Base-by-base conservation (phyloP, 2,329 filamentous ascomycete species). In the Esteya vermicola region DNA sequence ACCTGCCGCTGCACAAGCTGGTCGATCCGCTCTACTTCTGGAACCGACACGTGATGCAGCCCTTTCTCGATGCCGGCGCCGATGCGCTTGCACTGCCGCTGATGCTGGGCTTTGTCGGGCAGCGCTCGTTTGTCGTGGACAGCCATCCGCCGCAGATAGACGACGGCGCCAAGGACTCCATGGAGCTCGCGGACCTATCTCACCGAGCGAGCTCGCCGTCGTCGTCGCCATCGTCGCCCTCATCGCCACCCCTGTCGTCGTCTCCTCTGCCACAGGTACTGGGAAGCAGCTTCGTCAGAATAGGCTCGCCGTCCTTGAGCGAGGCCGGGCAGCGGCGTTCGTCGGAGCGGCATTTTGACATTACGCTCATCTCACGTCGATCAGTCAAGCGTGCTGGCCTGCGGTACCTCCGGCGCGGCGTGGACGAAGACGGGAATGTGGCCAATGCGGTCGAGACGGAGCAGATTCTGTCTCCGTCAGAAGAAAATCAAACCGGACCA, bases 361-460 rank as follows among this genome's bases (percentile, higher is more conserved):
- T 96, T n/a, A 96, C 89, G 0, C 52, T 98, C 14, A 81, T 98
- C 38, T 96, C 89, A n/a, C 75, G 91, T 39, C 73, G 91, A 23
- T 94, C 86, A 1, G 75, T 81, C 19, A 83, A 89, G 51, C 74
- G 91, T 32, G 86, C 89, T 18, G 91, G 91, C 3, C 63, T 96
- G 22, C 76, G 91, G 40, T 98, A 98, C 58, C 67, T 95, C 4
- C 80, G 91, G 9, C 78, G 91, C 21, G 91, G 91, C 7, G 75
- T 94, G 19, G 86, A 98, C 50, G 86, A 96, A 43, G 76, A 88
- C 43, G 91, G 91, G 0, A 78, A 83, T 50, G 78, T 82, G 5
- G 91, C 91, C 16, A 98, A 98, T 53, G 78, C 70, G 22, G 89
- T 96, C 18, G 91, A 98, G 61, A 94, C 89, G 0, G 91, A 98